Base-by-base conservation (phyloP, 2,329 filamentous ascomycete species). In the Fusarium sp. region DNA sequence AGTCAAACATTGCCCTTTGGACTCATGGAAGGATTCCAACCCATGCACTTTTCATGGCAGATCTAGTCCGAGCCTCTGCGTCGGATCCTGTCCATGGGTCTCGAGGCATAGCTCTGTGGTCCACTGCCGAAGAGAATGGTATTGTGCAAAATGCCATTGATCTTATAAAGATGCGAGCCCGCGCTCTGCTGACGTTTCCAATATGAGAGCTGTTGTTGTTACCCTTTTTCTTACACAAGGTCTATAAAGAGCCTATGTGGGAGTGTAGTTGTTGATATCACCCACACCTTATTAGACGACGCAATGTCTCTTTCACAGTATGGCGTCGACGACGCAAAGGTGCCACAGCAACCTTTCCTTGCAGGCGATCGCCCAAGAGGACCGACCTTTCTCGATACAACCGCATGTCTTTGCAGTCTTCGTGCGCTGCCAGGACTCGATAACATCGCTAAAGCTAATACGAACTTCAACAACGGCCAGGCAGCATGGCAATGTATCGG, bases 401-500 rank as follows among this genome's bases (percentile, higher is more conserved):
- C 74, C 18, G 81, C 80, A 13, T 83, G 81, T 54, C 74, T 82
- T 25, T 83, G 81, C 45, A 78, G 79, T 16, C 69, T 82, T 14
- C 75, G 76, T 24, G 45, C 67, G 20, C 56, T 74, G 5, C 72
- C 76, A 5, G 51, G 51, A 27, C 37, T 42, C 4, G 54, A 61
- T 16, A 56, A 49, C 12, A 16, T 56, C 68, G 24, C 57, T 64
- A 13, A 73, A 57, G 53, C 34, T 18, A 53, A 52, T 13, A 13
- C 24, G 14, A 56, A 25, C 29, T 66, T 61, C 13, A 27, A 69
- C 30, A 34, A 57, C 14, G 55, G 60, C 8, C 52, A 70, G 27
- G 72, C 75, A 13, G 74, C 76, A n/a, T 84, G 82, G 82, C 81
- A 82, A 62, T 84, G 82, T 65, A 80, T 83, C 30, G 82, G 82